Evolutionary conservation across 2,329 filamentous ascomycete species (phyloP), one percentile per base, ranked within the genome.

Genomic region (Calonectria montana): DNA sequence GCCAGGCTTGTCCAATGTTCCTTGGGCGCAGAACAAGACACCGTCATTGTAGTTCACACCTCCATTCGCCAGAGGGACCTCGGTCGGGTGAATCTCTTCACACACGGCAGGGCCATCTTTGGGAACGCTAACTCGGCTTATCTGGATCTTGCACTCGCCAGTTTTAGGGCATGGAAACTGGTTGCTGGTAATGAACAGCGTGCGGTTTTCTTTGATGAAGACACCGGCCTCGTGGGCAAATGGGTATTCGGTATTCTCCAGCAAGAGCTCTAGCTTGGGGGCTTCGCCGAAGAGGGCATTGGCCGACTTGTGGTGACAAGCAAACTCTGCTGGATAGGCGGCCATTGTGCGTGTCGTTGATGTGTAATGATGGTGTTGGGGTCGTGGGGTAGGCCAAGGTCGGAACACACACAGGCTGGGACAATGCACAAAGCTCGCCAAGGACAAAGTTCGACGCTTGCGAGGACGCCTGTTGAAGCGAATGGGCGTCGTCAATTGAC

Each of bases 181-280:
- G 35, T 83, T 84, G 71, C 82, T 84, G 0, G 82, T 84, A 37
- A 84, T 73, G 70, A 83, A 82, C 0, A 83, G 71, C 0, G 78
- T 71, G 21, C 81, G 76, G 8, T 76, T 69, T n/a, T 76, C 66
- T 13, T 75, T 75, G 7, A 83, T 78, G 69, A 80, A 83, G 9
- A 83, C 82, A 1, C 81, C 81, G 0, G 87, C 87, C 77, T 89
- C 87, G 72, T 89, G 87, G 1, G 87, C 87, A 64, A 88, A 88
- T 0, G 86, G 84, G 47, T 86, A 84, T 3, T 78, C 75, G 37
- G 79, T 74, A 61, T 84, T 82, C 70, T 86, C 81, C 29, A 81
- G 75, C 3, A 87, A 74, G 2, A 86, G 71, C 15, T 85, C 80
- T 1, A 87, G 71, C 13, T 73, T 78, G 5, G 84, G 84, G 3